Percentiles rank a stretch among this genome's conserved stretches.
Conservation (phyloP, 176 grass and related monocot genomes). For the Oryza brachyantha region DNA sequence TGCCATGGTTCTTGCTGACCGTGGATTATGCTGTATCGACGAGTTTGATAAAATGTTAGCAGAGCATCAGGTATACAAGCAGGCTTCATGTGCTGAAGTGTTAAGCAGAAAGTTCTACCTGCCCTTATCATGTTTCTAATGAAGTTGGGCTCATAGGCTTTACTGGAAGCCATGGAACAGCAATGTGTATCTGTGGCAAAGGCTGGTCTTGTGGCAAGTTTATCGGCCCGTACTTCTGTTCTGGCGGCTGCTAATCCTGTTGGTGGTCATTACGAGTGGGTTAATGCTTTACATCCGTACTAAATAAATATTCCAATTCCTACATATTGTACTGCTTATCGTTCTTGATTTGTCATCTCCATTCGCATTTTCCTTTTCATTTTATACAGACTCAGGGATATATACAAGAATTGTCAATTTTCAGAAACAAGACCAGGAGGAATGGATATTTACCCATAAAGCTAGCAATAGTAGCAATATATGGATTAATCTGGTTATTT, state of each 20-base stretch:
- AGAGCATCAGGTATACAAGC: constrained; percentile 76
- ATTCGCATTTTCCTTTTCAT: constrained; percentile 16
- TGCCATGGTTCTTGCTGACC: constrained; percentile 94
- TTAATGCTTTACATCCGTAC: constrained; percentile 42
- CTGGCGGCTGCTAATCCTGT: constrained; percentile 96
- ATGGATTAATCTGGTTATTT: background rate
- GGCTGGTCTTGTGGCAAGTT: constrained; percentile 93
- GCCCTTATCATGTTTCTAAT: constrained; percentile 30
- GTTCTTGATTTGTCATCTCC: constrained; percentile 4
- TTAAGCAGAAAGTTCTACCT: background rate
- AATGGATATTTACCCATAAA: background rate
- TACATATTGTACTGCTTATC: constrained; percentile 8
- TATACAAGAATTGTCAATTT: background rate
- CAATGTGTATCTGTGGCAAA: constrained; percentile 98
- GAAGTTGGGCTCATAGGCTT: constrained; percentile 64
- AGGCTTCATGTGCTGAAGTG: constrained; percentile 14
- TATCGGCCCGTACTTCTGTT: constrained; percentile 83
- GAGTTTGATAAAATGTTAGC: constrained; percentile 97
- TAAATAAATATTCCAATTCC: background rate
- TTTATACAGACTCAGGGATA: background rate
- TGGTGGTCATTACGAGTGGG: constrained; percentile 92
- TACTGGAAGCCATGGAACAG: constrained; percentile 98
- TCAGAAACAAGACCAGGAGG: background rate
- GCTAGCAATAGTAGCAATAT: background rate
- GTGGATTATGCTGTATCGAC: constrained; percentile 89